A percentile compares a stretch with the other conserved stretches of the same genome.
phyloP scores from a whole-genome alignment of 139 green algal species.

The Zygnema circumcarinatum region DNA sequence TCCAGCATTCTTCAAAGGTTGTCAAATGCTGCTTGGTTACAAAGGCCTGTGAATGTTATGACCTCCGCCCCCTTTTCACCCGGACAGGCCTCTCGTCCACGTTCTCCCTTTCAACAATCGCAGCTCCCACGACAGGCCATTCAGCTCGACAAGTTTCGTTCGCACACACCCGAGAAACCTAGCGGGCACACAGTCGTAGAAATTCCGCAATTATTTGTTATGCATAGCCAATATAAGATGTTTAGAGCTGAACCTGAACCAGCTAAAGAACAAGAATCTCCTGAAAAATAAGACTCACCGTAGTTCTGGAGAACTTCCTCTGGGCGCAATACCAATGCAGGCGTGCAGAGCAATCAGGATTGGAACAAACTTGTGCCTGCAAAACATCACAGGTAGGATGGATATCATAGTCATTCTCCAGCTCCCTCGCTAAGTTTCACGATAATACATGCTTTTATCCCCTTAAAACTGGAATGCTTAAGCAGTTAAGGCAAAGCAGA shows the following conservation, averaged over 20 bases:
- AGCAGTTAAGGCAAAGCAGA: not conserved
- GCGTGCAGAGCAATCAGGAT: slow-evolving; percentile 13
- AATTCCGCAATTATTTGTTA: not conserved
- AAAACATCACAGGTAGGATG: not conserved
- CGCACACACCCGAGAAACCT: not conserved
- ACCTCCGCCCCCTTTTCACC: too few relatives aligned
- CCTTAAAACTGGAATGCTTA: not conserved
- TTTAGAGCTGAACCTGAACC: not conserved
- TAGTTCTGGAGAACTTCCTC: slow-evolving; percentile 22
- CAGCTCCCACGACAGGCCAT: too few relatives aligned
- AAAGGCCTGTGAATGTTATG: too few relatives aligned
- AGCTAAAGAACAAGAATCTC: not conserved
- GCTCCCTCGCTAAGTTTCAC: not conserved
- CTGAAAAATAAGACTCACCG: too few relatives aligned
- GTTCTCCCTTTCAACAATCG: too few relatives aligned
- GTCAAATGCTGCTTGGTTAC: too few relatives aligned
- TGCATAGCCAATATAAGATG: not conserved
- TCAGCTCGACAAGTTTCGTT: not conserved
- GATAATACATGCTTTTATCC: not conserved
- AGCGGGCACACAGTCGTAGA: not conserved
- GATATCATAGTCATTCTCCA: not conserved
- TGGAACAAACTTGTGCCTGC: not conserved
- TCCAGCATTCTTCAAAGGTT: too few relatives aligned
- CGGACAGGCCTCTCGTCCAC: too few relatives aligned
- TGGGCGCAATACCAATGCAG: slow-evolving; percentile 7